Evolutionary conservation across 1,284 basidiomycete species (phyloP).

Genomic region (Cryptococcus sp.): DNA sequence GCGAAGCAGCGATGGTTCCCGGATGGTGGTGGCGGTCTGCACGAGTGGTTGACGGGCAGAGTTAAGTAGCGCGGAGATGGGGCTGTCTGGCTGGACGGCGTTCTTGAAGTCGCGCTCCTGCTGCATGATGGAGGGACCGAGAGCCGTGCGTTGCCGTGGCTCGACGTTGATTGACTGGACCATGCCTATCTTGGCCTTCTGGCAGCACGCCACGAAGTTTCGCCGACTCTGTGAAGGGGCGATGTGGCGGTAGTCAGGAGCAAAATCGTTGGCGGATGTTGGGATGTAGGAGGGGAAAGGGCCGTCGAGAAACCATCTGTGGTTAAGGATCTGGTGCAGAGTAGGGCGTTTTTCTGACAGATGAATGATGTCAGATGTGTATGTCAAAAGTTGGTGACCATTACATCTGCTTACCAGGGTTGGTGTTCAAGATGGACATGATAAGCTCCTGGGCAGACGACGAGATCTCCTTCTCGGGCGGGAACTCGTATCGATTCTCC

Average conservation of each 20-base stretch:
- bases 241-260: constrained; percentile 72
- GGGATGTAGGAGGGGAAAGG: constrained; percentile 79
- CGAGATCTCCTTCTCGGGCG: constrained; percentile 69
- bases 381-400: neutral
- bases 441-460: constrained; percentile 73
- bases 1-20: constrained; percentile 59
- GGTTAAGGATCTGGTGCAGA: constrained; percentile 78
- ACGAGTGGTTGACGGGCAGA: constrained; percentile 84
- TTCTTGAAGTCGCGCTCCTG: constrained; percentile 95
- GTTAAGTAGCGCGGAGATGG: constrained; percentile 82
- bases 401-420: constrained; percentile 56
- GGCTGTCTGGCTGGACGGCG: constrained; percentile 90
- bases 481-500: constrained; percentile 92
- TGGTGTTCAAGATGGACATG: constrained; percentile 75
- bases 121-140: constrained; percentile 60
- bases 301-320: constrained; percentile 80
- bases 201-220: constrained; percentile 59
- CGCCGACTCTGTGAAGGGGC: constrained; percentile 60
- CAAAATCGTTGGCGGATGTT: constrained; percentile 65
- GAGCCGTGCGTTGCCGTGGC: constrained; percentile 22
- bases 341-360: constrained; percentile 64
- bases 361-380: neutral
- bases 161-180: constrained; percentile 30
- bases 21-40: constrained; percentile 56
- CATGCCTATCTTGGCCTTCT: constrained; percentile 37